phyloP scores from a whole-genome alignment of 2,329 filamentous ascomycete species.

The Alternaria arbusti region DNA sequence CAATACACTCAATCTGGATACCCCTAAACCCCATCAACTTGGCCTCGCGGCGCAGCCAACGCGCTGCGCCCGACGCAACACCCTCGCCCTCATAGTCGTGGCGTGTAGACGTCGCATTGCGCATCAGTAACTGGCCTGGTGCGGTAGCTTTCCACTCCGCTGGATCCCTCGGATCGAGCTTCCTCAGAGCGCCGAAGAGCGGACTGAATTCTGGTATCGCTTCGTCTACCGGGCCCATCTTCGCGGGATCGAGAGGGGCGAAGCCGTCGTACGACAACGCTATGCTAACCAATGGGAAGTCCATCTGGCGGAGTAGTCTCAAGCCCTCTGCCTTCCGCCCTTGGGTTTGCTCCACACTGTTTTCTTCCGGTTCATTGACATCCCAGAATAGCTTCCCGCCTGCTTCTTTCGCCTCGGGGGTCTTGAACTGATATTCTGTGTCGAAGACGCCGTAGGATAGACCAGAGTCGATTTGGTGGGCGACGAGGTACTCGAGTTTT shows the following conservation, averaged over 20 bases:
- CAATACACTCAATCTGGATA: constrained; percentile 46
- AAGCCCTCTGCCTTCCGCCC: constrained; percentile 27
- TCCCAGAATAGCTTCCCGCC: constrained; percentile 40
- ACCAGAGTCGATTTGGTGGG: constrained; percentile 44
- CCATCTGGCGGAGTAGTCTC: constrained; percentile 44
- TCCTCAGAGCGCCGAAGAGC: constrained; percentile 29
- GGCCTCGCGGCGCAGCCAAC: constrained; percentile 49
- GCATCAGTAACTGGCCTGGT: constrained; percentile 40
- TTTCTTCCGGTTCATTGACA: constrained; percentile 9
- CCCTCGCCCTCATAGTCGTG: constrained; percentile 43
- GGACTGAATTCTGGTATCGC: constrained; percentile 32
- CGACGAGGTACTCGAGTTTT: constrained; percentile 34
- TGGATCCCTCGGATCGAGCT: constrained; percentile 30
- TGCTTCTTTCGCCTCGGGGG: constrained; percentile 31
- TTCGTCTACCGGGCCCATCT: constrained; percentile 30
- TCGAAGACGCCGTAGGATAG: constrained; percentile 50
- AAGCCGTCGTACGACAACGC: constrained; percentile 45
- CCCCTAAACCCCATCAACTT: constrained; percentile 38
- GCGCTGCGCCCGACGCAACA: constrained; percentile 44
- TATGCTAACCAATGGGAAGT: constrained; percentile 50
- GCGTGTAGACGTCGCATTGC: constrained; percentile 48
- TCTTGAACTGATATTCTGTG: constrained; percentile 47
- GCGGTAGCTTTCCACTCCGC: constrained; percentile 36
- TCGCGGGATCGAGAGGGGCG: constrained; percentile 30
- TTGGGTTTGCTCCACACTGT: constrained; percentile 20